Evolutionary conservation across 345 rosid species (phyloP).

Genomic region (Eucalyptus marginata): DNA sequence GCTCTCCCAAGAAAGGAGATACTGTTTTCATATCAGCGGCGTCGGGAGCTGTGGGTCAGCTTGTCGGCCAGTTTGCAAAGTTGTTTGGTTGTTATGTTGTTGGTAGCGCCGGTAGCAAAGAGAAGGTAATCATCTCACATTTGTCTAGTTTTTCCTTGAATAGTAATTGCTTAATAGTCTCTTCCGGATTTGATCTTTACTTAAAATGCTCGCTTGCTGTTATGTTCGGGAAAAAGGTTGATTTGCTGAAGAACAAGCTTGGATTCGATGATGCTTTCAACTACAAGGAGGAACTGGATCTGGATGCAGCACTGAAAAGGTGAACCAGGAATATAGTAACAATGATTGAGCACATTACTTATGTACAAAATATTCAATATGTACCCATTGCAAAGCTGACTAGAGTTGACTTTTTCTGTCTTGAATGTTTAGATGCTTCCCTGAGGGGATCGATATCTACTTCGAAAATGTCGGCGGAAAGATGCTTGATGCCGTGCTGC

Average conservation of each 20-base stretch:
- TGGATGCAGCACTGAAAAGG: slow-evolving; percentile 51
- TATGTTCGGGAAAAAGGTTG: slow-evolving; percentile 21
- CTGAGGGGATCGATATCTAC: neutral
- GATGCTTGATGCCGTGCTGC: slow-evolving; percentile 16
- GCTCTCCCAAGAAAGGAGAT: too few species aligned
- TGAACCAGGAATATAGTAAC: neutral
- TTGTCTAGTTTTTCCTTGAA: too few species aligned
- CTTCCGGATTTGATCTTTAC: too few species aligned
- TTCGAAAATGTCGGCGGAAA: neutral
- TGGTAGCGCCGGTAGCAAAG: too few species aligned
- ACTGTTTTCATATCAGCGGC: too few species aligned
- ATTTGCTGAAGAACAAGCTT: slow-evolving; percentile 42
- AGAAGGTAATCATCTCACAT: too few species aligned
- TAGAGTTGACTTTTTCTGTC: neutral
- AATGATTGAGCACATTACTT: neutral
- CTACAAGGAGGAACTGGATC: slow-evolving; percentile 51
- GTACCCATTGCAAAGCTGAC: neutral
- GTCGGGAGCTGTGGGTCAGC: too few species aligned
- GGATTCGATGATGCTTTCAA: slow-evolving; percentile 74
- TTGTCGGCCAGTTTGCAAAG: too few species aligned
- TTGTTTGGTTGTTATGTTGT: too few species aligned
- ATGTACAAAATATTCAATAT: neutral
- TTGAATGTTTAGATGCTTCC: neutral
- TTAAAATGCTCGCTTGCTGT: neutral
- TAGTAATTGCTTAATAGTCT: too few species aligned